Evolutionary conservation across 305 asterid species (phyloP).

Genomic region (Fraxinus nigra): DNA sequence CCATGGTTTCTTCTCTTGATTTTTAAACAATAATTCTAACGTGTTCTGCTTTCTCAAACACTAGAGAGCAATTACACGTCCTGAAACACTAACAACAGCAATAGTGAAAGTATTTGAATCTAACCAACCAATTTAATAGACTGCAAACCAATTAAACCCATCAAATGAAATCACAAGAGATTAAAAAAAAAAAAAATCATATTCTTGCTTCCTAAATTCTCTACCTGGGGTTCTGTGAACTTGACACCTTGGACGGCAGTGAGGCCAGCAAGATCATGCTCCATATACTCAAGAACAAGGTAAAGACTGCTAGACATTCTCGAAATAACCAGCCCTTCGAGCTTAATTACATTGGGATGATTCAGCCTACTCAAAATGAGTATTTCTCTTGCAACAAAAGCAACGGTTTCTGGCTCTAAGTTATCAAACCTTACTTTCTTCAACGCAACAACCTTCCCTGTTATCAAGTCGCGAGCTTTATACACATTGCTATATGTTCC

Average conservation of each 20-base stretch:
- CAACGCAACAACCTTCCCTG: constrained; percentile 83
- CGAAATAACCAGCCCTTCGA: constrained; percentile 87
- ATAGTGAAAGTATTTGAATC: constrained; percentile 2
- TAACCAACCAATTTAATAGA: neutral
- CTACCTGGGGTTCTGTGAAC: constrained; percentile 87
- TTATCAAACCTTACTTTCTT: constrained; percentile 91
- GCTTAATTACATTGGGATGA: constrained; percentile 93
- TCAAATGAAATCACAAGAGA: constrained; percentile 7
- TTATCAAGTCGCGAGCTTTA: constrained; percentile 81
- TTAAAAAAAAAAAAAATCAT: neutral
- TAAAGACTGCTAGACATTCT: constrained; percentile 89
- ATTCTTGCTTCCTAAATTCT: constrained; percentile 1
- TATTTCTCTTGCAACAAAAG: constrained; percentile 88
- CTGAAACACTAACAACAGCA: neutral
- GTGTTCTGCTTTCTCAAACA: neutral
- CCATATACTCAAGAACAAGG: constrained; percentile 91
- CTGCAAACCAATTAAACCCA: constrained; percentile 6
- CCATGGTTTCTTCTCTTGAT: too few relatives aligned
- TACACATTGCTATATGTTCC: constrained; percentile 94
- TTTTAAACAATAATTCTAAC: neutral
- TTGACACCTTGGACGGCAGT: constrained; percentile 61
- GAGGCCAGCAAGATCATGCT: constrained; percentile 95
- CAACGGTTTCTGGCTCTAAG: constrained; percentile 80
- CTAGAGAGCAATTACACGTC: neutral
- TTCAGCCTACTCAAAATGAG: constrained; percentile 62